Evolutionary conservation across 371 early-diverging fungal genomes (phyloP).

Genomic region (Apophysomyces elegans): DNA sequence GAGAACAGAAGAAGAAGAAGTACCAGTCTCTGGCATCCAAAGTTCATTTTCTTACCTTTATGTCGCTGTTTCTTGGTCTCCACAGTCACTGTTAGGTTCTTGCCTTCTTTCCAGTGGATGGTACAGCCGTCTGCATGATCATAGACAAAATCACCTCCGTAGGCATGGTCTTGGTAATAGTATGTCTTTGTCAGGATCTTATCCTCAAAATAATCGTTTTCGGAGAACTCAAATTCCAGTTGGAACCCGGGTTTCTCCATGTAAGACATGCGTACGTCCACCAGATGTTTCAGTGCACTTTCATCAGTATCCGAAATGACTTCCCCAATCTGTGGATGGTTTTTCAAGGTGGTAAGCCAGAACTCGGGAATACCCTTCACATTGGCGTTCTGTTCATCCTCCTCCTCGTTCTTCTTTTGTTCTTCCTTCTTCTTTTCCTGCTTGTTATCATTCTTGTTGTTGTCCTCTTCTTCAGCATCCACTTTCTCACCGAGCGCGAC

Average conservation of each 20-base stretch:
- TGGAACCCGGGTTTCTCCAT: conserved; percentile 90
- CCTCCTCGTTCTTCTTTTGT: conserved; percentile 11
- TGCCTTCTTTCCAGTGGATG: conserved; percentile 96
- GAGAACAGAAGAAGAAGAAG: too few species aligned
- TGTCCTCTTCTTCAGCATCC: conserved; percentile 59
- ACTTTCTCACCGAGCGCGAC: conserved; percentile 65
- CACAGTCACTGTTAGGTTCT: conserved; percentile 87
- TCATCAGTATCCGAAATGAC: conserved; percentile 90
- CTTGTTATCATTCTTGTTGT: conserved; percentile 30
- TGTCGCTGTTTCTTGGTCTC: conserved; percentile 98
- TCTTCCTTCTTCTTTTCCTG: conserved; percentile 42
- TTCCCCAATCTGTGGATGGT: conserved; percentile 78
- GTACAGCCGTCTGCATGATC: conserved; percentile 88
- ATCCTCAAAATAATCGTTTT: conserved; percentile 91
- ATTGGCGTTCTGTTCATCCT: conserved; percentile 26
- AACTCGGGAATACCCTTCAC: conserved; percentile 80
- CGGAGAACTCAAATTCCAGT: conserved; percentile 88
- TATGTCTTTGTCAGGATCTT: conserved; percentile 88
- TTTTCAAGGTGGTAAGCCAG: conserved; percentile 93
- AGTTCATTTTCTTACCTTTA: conserved; percentile 62
- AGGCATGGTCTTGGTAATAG: conserved; percentile 74
- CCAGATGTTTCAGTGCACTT: conserved; percentile 79
- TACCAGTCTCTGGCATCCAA: too few species aligned
- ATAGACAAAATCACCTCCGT: conserved; percentile 82
- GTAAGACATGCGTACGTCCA: conserved; percentile 84